Base-by-base conservation (phyloP, 2,329 filamentous ascomycete genomes). In the Aspergillus ochraceoroseus region DNA sequence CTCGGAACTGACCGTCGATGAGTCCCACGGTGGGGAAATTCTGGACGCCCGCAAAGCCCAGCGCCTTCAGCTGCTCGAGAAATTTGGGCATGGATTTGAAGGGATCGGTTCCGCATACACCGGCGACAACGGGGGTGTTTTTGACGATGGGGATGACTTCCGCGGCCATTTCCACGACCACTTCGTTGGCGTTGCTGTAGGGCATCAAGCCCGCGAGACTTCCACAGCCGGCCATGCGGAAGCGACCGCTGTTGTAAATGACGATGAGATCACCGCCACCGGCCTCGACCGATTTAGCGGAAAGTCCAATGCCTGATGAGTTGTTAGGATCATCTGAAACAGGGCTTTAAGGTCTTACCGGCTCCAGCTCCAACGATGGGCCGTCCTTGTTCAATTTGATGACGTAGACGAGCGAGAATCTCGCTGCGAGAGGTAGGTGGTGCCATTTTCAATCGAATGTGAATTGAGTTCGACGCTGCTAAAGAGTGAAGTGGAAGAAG, bases 11-110 rank as follows among this genome's bases (percentile, higher is more conserved):
- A 1, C 80, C 82, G 58, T 86, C 82, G 23, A 85, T 80, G 14
- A 86, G 65, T 0, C 82, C 82, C 1, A 85, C 81, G 0, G 82
- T 85, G 1, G 82, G 82, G 56, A 86, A 86, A 53, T 86, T 86
- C 59, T 86, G 82, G 9, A 85, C 72, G 1, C 83, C 83, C 1
- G 76, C 75, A 48, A 86, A 85, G 0, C 82, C 82, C 11, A 83
- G 61, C 1, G 72, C 71, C 39, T 74, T 73, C 23, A 86, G 65
- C 55, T 84, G 72, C 12, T 59, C 56, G 11, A 85, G 67, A 53
- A 86, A 85, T 4, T 61, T 55, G 2, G 71, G 63, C 58, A 85
- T 83, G 41, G 74, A 68, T 19, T 78, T 72, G 62, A 85, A 84
- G 0, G 82, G 83, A 46, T 86, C 82, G 0, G 80, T 83, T 8